Conservation (phyloP, 1,284 basidiomycete genomes). For the Ceratobasidium sp. region DNA sequence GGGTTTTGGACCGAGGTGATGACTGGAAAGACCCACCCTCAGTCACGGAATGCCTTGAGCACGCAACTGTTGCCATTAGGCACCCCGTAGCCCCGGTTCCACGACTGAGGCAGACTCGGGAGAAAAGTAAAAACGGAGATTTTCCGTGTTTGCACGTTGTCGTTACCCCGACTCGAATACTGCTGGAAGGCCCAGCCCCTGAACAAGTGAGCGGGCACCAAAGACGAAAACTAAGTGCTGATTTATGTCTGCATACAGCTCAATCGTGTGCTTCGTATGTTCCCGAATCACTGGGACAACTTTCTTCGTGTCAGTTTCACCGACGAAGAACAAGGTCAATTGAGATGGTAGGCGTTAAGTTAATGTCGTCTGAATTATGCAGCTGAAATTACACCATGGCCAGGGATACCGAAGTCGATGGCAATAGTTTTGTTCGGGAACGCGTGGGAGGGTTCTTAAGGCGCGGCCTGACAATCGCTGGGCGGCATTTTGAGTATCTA, state of each 20-base stretch:
- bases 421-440: constrained; percentile 54
- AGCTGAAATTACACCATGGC: constrained; percentile 29
- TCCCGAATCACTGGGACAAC: constrained; percentile 55
- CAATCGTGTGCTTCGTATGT: constrained; percentile 59
- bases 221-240: neutral
- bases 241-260: constrained; percentile 48
- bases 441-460: constrained; percentile 56
- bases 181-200: constrained; percentile 64
- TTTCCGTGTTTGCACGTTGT: constrained; percentile 63
- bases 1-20: constrained; percentile 58
- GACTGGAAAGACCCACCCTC: constrained; percentile 53
- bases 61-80: constrained; percentile 48
- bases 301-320: constrained; percentile 70
- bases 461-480: constrained; percentile 58
- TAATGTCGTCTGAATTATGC: neutral
- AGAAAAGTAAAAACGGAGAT: constrained; percentile 48
- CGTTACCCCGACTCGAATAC: constrained; percentile 64
- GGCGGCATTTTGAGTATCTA: constrained; percentile 61
- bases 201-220: constrained; percentile 53
- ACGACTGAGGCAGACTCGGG: constrained; percentile 40
- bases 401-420: constrained; percentile 59
- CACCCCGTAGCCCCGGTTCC: constrained; percentile 44
- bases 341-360: constrained; percentile 51
- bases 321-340: constrained; percentile 61
- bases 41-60: constrained; percentile 58